Base-by-base conservation (phyloP, 225 moss, liverwort and hornwort genomes). In the Climacium dendroides region DNA sequence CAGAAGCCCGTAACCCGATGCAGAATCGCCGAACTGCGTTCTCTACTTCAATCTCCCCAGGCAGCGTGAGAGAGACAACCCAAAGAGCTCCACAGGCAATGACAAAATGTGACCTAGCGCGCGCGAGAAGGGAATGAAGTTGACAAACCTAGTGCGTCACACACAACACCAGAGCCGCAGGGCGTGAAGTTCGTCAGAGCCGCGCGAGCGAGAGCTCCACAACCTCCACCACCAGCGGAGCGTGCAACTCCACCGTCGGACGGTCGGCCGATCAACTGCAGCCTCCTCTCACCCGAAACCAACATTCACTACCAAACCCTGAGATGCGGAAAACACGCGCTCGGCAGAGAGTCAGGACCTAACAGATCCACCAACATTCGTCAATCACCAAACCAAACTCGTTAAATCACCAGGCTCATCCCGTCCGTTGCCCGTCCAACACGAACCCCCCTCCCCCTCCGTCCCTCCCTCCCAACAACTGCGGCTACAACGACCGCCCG, bases 301-400 rank as follows among this genome's bases (percentile, higher is more conserved):
- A 69, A 37, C 88, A 86, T 75, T 91, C 89, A 87, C 90, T 70
- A 55, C 63, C 87, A 92, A 92, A 88, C 92, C 90, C 92, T 90
- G 83, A 83, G 77, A 64, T 82, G 83, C 88, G 64, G 17, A 83
- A 90, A 86, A 55, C 86, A 43, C 83, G 61, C 89, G 74, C 83
- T 32, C 80, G 74, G 73, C 66, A 85, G 54, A 47, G 61, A 53
- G 64, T 61, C 88, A 45, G 63, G 32, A 20, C 85, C 88, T 86
- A 83, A 86, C 87, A 90, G 88, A 83, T 73, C 76, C 80, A 84
- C 75, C 90, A 83, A 84, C 90, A 86, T 88, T 85, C 87, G 83
- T 90, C 85, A 83, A 54, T 89, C 86, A 83, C 57, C 37, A 37
- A 78, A 87, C 84, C 86, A n/a, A 80, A 60, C 69, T 59, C 83